Base-by-base conservation (phyloP, 1,284 basidiomycete genomes). In the Coriolopsis trogii region DNA sequence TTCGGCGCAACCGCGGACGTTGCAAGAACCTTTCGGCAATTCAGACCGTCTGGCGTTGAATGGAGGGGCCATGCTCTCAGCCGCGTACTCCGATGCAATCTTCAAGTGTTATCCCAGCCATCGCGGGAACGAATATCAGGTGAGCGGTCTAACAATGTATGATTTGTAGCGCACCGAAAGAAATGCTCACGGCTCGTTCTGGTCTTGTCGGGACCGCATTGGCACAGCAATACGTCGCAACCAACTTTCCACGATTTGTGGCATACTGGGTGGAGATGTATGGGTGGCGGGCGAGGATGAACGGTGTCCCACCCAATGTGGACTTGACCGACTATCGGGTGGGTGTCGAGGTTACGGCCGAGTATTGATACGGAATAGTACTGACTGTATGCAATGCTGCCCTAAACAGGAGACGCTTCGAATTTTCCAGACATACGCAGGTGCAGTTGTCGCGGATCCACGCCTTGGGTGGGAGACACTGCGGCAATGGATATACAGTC, bases 371-470 rank as follows among this genome's bases (percentile, higher is more conserved):
- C 10, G 30, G 10, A 16, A 16, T 20, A 4, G 15, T 9, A n/a
- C 39, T 42, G 18, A 23, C n/a, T 31, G 12, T n/a, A 1, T 21
- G 18, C 4, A 3, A 9, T n/a, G 18, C 18, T 12, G 20, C 29
- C 15, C 20, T 18, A 2, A 6, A 16, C 30, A 51, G 49, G 49
- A 51, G 28, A 40, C 49, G 25, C 21, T 24, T 15, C 29, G 49
- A 10, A 39, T 51, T 4, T 51, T 51, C 38, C 31, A 45, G 31
- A 39, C 43, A n/a, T 51, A 46, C 30, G 49, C 42, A 13, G 49
- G 49, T 12, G 49, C 49, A 13, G 49, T 51, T 2, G 24, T 28
- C 18, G 42, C 30, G 20, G 20, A 44, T 16, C 25, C 23, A n/a
- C 7, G 24, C 15, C 18, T 21, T 5, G 41, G 43, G 4, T 36